Base-by-base conservation (phyloP, 2,329 filamentous ascomycete genomes). In the Arthrinium puccinioides region DNA sequence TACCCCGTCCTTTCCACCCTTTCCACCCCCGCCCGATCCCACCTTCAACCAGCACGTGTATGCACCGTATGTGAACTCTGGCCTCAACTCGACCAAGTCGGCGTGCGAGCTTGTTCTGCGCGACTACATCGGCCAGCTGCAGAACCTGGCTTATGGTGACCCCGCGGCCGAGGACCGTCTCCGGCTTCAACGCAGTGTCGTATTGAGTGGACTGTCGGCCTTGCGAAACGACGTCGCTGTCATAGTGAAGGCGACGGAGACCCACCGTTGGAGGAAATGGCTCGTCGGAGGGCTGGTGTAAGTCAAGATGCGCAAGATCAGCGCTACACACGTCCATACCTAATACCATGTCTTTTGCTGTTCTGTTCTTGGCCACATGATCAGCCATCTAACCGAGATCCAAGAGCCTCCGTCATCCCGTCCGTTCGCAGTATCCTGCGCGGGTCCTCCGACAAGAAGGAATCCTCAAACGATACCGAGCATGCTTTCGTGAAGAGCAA, bases 401-500 rank as follows among this genome's bases (percentile, higher is more conserved):
- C 3, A 29, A 75, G 71, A 20, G 70, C 69, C 1, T 58, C 63
- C 7, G 67, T 76, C 36, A 65, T 78, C 40, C 74, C 74, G 1
- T 54, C 64, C 3, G 65, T 78, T 16, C 69, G 70, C 28, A 55
- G 57, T 28, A 61, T 77, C 45, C 76, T 74, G 53, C 66, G 67
- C 13, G 64, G 70, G 13, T 55, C 61, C 11, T 41, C 53, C 11
- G 59, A 63, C 11, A 59, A 63, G 36, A 56, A 57, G 3, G 52
- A 59, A 7, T 54, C 63, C 1, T 51, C 65, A 43, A 76, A 73
- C 52, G 63, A 69, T 45, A 79, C 74, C 19, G 74, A 78, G 56
- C 72, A 77, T 48, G 74, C 74, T 21, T 78, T 76, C 51, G 56
- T 53, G 19, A 63, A 62, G 46, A 72, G 70, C 53, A 67, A 66